These are phyloP conservation scores for Solanum okadae DNA, from an alignment of 257 asterid genomes.

Conservation along the genomic window DNA sequence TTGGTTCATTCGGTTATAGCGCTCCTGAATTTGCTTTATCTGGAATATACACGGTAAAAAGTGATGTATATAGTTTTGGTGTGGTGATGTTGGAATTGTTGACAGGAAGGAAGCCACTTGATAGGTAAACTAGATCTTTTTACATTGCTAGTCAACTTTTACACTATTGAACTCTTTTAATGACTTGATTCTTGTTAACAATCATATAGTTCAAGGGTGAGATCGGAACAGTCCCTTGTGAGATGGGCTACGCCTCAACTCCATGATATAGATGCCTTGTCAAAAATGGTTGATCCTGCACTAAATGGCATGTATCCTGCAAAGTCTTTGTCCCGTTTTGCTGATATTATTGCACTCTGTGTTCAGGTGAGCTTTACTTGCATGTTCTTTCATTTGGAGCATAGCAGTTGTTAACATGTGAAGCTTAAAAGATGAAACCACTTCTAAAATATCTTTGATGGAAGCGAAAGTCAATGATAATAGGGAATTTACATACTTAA, in stretches of 20 bases:
- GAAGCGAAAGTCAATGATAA: neutral
- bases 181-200: neutral
- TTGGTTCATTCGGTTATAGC: conserved; percentile 89
- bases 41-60: conserved; percentile 87
- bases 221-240: conserved; percentile 94
- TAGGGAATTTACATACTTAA: neutral
- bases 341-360: conserved; percentile 86
- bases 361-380: conserved; percentile 65
- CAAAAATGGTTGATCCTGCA: conserved; percentile 91
- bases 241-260: conserved; percentile 99
- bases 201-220: conserved; percentile 57
- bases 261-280: conserved; percentile 93
- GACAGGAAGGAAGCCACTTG: conserved; percentile 97
- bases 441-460: neutral
- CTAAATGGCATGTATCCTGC: conserved; percentile 97
- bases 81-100: conserved; percentile 96
- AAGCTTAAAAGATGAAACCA: neutral
- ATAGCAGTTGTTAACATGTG: neutral
- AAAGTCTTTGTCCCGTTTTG: conserved; percentile 92
- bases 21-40: conserved; percentile 98
- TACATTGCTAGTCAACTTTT: neutral
- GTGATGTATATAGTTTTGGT: conserved; percentile 95
- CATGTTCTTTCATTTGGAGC: neutral
- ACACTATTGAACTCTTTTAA: neutral
- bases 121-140: conserved; percentile 44